Evolutionary conservation across 257 asterid genomes (phyloP), one percentile per base, ranked within the genome.

Genomic region (Phtheirospermum japonicum): DNA sequence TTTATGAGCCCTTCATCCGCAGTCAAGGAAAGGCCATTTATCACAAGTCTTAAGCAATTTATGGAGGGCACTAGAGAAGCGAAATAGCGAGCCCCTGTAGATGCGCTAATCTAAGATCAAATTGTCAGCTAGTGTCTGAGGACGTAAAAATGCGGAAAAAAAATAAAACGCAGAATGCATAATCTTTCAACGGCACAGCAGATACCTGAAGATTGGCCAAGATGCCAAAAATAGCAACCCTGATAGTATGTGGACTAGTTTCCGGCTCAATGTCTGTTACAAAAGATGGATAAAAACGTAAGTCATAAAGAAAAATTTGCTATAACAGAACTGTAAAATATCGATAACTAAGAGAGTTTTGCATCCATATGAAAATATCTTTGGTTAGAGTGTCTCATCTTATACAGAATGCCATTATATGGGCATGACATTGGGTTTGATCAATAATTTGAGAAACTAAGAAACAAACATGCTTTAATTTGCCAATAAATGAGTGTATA

Each of bases 151-250:
- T 37, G 62, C 37, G 36, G 7, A 39, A 37, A 51, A 17, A 58
- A 53, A 20, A 12, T 57, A 30, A 73, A 33, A 57, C 31, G 23
- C 14, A 16, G 45, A 65, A 13, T n/a, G 42, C 55, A 66, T 40
- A 14, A 45, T 53, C 62, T 45, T 57, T 34, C 57, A 50, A 18
- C 43, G 9, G 59, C 36, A 72, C 43, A 68, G 57, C 5, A 46
- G 53, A 54, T 72, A 92, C 99, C 99, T 92, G 89, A 86, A 92
- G 48, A 92, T 79, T 34, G 97, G 97, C 99, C 99, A 92, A 36
- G 94, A 87, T 62, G 94, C 96, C 76, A 89, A 70, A 63, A 89
- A 92, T 26, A 92, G 86, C 75, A 89, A 67, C 39, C 99, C 99
- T 6, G 95, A 89, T 11, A 89, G 63, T 71, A 92, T 89, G 72